These are phyloP conservation scores for Diospyros kaki DNA, from an alignment of 148 eudicot species.

Conservation along the genomic window DNA sequence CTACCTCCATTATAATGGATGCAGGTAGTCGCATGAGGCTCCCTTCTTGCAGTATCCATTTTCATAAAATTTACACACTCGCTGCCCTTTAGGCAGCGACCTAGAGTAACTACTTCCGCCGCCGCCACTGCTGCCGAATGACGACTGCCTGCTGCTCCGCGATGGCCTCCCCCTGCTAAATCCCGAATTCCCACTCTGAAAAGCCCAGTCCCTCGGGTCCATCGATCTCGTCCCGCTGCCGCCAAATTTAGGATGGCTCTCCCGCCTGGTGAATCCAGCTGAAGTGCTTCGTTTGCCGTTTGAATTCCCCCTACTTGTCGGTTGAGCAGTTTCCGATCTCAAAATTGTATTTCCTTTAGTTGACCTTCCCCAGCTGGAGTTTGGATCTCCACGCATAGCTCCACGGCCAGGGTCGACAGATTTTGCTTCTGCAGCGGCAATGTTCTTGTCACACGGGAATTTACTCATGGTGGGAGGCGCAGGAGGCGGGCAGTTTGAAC, in stretches of 20 bases:
- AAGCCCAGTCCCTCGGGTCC: conserved; percentile 53
- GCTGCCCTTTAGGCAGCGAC: conserved; percentile 55
- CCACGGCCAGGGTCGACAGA: conserved; percentile 20
- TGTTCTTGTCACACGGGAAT: conserved; percentile 10
- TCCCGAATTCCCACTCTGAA: conserved; percentile 25
- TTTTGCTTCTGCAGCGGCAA: conserved; percentile 16
- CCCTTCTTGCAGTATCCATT: conserved; percentile 77
- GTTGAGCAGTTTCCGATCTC: conserved; percentile 34
- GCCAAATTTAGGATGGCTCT: conserved; percentile 27
- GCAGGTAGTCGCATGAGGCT: conserved; percentile 72
- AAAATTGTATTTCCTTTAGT: conserved; percentile 37
- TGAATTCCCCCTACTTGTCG: conserved; percentile 20
- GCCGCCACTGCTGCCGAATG: conserved; percentile 28
- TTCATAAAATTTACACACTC: conserved; percentile 75
- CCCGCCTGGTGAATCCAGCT: conserved; percentile 25
- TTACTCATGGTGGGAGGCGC: conserved; percentile 15
- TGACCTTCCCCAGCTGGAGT: conserved; percentile 29
- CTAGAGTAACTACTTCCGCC: conserved; percentile 48
- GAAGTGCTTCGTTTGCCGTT: conserved; percentile 23
- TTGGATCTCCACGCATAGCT: conserved; percentile 25
- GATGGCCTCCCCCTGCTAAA: conserved; percentile 35
- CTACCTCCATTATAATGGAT: conserved; percentile 35
- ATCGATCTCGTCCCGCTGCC: conserved; percentile 41
- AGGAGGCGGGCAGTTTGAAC: conserved; percentile 25
- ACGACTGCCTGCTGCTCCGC: conserved; percentile 49